Evolutionary conservation across 108 stramenopile genomes (phyloP).

Genomic region (Conticribra weissflogii): DNA sequence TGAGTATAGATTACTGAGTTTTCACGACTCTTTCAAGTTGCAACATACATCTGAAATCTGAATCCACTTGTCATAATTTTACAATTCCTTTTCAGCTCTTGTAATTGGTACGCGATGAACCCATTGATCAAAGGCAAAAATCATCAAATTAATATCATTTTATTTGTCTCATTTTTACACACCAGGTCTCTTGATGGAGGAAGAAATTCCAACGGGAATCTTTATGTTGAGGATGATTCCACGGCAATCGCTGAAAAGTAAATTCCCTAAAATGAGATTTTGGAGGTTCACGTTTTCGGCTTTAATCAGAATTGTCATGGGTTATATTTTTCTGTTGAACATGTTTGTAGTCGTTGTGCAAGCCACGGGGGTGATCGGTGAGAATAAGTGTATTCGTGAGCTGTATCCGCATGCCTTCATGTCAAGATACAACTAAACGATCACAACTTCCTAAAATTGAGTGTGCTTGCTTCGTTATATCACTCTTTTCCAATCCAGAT

Average conservation of each 20-base stretch:
- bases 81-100: not conserved
- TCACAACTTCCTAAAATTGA: too few species aligned
- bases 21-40: not conserved
- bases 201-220: conserved; percentile 32
- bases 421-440: too few species aligned
- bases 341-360: conserved; percentile 19
- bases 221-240: conserved; percentile 28
- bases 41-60: too few species aligned
- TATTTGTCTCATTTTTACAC: not conserved
- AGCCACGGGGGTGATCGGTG: conserved; percentile 14
- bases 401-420: too few species aligned
- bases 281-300: conserved; percentile 14
- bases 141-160: not conserved
- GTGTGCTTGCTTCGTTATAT: too few species aligned
- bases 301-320: conserved; percentile 5
- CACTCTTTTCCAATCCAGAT: not conserved
- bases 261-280: conserved; percentile 7
- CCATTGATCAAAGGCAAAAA: not conserved
- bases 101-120: not conserved
- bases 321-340: conserved; percentile 15
- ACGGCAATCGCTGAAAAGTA: conserved; percentile 9
- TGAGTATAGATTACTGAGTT: not conserved
- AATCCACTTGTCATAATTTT: not conserved
- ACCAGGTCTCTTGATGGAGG: conserved; percentile 34
- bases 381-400: too few species aligned